Conservation (phyloP, 805 yeast species). For the Ogataea ramenticola region DNA sequence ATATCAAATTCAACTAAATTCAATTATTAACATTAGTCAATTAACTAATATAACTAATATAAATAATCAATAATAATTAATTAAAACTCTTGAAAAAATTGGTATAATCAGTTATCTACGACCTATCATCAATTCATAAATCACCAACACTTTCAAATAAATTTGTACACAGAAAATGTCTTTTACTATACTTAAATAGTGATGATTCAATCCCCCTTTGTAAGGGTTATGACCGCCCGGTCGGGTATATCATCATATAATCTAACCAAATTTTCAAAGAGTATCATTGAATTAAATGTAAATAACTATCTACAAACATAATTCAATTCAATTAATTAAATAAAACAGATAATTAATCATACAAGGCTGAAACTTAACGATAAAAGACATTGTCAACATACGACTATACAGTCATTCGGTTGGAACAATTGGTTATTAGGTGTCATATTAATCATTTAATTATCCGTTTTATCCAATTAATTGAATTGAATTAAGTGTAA, state of each 20-base stretch:
- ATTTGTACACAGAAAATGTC: conserved; percentile 46
- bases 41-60: neutral
- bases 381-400: conserved; percentile 44
- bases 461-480: neutral
- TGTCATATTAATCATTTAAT: conserved; percentile 39
- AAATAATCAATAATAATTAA: no score
- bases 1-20: no score
- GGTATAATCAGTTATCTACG: conserved; percentile 11
- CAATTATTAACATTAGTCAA: neutral
- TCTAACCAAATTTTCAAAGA: conserved; percentile 5
- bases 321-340: neutral
- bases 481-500: no score
- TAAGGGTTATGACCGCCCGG: conserved; percentile 45
- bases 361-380: conserved; percentile 63
- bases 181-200: conserved; percentile 36
- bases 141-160: conserved; percentile 35
- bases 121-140: conserved; percentile 45
- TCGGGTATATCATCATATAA: conserved; percentile 33
- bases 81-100: neutral
- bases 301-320: no score
- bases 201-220: conserved; percentile 6
- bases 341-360: conserved; percentile 30
- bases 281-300: no score
- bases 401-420: conserved; percentile 37
- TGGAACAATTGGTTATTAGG: conserved; percentile 51